Conservation (phyloP, 129 eudicot species). For the Centaurea solstitialis region DNA sequence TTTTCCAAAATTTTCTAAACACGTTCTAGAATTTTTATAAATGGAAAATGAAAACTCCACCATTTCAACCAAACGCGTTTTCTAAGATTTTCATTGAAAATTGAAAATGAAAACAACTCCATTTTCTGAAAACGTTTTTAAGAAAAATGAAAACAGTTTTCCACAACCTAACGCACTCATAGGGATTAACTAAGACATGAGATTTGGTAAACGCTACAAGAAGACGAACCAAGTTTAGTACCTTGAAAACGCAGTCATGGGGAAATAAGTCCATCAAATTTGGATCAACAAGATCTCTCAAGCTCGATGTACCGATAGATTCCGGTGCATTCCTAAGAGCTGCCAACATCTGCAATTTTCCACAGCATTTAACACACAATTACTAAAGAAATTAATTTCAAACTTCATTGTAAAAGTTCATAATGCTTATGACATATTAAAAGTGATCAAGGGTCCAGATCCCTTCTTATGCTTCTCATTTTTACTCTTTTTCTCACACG, state of each 20-base stretch:
- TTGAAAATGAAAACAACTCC: no score
- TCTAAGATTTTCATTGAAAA: no score
- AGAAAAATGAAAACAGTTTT: no score
- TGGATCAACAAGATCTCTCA: constrained; percentile 78
- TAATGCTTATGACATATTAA: not conserved
- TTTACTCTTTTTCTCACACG: no score
- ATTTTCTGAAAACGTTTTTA: no score
- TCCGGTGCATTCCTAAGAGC: constrained; percentile 74
- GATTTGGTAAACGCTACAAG: constrained; percentile 1
- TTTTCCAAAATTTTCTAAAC: no score
- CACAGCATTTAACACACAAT: not conserved
- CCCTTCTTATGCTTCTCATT: no score
- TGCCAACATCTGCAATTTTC: constrained; percentile 72
- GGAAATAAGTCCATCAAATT: constrained; percentile 85
- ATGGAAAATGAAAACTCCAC: no score
- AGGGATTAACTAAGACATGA: not conserved
- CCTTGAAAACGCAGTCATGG: constrained; percentile 89
- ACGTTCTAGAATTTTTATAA: no score
- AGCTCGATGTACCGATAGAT: constrained; percentile 58
- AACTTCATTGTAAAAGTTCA: not conserved
- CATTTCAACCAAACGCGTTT: no score
- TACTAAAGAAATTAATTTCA: not conserved
- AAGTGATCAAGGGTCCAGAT: no score
- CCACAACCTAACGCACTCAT: no score
- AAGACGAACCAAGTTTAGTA: constrained; percentile 3